Percentiles rank a stretch among this genome's conserved stretches.
Evolutionary conservation across 257 asterid species (phyloP).

Genomic region (Solanum bukasovii): DNA sequence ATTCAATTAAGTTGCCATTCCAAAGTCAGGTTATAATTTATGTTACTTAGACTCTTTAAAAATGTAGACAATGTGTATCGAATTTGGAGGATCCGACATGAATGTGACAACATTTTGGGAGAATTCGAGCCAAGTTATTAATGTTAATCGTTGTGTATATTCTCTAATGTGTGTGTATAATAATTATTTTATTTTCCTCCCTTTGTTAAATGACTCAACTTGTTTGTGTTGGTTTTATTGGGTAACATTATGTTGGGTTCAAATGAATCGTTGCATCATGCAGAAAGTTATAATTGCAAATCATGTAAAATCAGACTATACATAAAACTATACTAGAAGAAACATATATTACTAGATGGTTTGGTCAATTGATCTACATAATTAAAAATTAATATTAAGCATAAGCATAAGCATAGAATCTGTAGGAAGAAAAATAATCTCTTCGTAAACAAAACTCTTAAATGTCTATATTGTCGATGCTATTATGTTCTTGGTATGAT

Average conservation of each 20-base stretch:
- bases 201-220: background rate
- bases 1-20: background rate
- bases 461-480: no score
- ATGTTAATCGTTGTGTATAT: background rate
- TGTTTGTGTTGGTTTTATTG: background rate
- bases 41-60: background rate
- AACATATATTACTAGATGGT: no score
- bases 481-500: no score
- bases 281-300: no score
- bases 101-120: background rate
- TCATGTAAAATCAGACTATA: no score
- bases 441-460: no score
- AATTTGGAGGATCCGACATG: accelerated
- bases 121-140: background rate
- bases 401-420: no score
- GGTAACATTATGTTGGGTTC: background rate
- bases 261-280: no score
- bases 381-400: no score
- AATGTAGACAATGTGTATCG: accelerated
- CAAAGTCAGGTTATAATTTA: background rate
- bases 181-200: background rate
- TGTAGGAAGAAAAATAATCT: no score
- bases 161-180: background rate
- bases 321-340: no score
- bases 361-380: no score